phyloP scores from a whole-genome alignment of 2,329 filamentous ascomycete species.

The Ceratocystis destructans region DNA sequence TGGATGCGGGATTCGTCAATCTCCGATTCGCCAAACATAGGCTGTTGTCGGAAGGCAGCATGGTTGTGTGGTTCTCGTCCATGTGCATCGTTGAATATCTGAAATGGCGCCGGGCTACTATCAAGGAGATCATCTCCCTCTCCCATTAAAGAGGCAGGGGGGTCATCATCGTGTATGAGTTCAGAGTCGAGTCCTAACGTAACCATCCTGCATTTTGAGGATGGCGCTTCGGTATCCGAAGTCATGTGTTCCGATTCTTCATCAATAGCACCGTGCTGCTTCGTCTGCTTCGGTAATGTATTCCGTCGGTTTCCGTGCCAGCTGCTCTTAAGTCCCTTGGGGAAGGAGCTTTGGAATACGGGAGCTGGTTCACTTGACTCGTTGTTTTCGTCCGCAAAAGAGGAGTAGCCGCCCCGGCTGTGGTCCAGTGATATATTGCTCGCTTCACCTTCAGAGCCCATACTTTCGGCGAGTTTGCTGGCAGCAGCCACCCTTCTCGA shows the following conservation, averaged over 20 bases:
- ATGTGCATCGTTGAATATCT: slow-evolving; percentile 33
- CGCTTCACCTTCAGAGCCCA: slow-evolving; percentile 63
- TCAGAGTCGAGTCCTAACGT: slow-evolving; percentile 71
- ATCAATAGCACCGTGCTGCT: slow-evolving; percentile 25
- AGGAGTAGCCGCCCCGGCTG: slow-evolving; percentile 28
- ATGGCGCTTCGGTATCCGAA: slow-evolving; percentile 6
- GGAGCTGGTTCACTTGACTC: slow-evolving; percentile 19
- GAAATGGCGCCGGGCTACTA: slow-evolving; percentile 46
- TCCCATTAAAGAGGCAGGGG: slow-evolving; percentile 45
- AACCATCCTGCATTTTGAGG: slow-evolving; percentile 55
- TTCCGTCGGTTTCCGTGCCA: slow-evolving; percentile 36
- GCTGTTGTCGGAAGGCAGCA: slow-evolving; percentile 25
- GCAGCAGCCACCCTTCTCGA: slow-evolving; percentile 80
- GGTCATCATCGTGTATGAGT: slow-evolving; percentile 41
- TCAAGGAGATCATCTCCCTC: slow-evolving; percentile 39
- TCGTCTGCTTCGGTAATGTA: neutral
- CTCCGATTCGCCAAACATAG: slow-evolving; percentile 36
- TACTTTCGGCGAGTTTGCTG: slow-evolving; percentile 71
- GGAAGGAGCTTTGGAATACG: slow-evolving; percentile 19
- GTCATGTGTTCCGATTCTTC: slow-evolving; percentile 33
- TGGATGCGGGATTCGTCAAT: slow-evolving; percentile 29
- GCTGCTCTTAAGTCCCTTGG: slow-evolving; percentile 46
- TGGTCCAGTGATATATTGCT: slow-evolving; percentile 43
- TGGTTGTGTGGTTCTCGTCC: neutral
- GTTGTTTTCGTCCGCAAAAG: slow-evolving; percentile 26